Conservation (phyloP, 1,284 basidiomycete species). For the Exobasidium rhododendri region DNA sequence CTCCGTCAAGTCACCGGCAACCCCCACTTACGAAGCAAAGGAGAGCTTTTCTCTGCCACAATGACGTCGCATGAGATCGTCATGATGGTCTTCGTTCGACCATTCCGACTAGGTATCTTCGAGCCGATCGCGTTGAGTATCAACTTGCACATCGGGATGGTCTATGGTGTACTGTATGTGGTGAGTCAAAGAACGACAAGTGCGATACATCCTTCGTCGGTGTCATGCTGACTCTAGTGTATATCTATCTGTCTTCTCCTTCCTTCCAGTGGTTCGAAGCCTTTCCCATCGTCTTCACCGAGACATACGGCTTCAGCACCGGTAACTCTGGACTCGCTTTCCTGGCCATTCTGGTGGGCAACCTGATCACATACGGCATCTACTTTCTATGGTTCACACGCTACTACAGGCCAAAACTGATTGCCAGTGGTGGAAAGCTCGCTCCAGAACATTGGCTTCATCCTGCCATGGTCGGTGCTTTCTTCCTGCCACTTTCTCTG, state of each 20-base stretch:
- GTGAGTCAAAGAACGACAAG: too few relatives aligned
- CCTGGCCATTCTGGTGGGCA: slow-evolving; percentile 36
- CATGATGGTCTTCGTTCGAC: slow-evolving; percentile 36
- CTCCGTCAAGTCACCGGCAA: slow-evolving; percentile 55
- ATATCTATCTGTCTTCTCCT: slow-evolving; percentile 4
- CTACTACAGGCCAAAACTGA: slow-evolving; percentile 11
- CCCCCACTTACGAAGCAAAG: slow-evolving; percentile 46
- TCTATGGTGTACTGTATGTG: slow-evolving; percentile 30
- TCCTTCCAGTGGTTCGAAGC: slow-evolving; percentile 36
- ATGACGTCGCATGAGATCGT: slow-evolving; percentile 32
- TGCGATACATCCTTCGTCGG: background rate
- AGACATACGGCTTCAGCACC: slow-evolving; percentile 41
- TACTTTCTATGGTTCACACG: background rate
- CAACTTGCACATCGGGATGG: slow-evolving; percentile 42
- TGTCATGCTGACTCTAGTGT: background rate
- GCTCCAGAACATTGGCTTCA: slow-evolving; percentile 39
- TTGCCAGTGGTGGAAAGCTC: slow-evolving; percentile 24
- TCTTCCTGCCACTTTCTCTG: slow-evolving; percentile 60
- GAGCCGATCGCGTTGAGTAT: slow-evolving; percentile 29
- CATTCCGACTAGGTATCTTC: slow-evolving; percentile 34
- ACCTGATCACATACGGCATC: slow-evolving; percentile 26
- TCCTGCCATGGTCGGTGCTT: slow-evolving; percentile 28
- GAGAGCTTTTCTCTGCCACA: slow-evolving; percentile 45
- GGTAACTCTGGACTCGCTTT: slow-evolving; percentile 36
- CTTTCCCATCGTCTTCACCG: slow-evolving; percentile 37